Evolutionary conservation across 1,284 basidiomycete genomes (phyloP).

Genomic region (Ustilago crameri): DNA sequence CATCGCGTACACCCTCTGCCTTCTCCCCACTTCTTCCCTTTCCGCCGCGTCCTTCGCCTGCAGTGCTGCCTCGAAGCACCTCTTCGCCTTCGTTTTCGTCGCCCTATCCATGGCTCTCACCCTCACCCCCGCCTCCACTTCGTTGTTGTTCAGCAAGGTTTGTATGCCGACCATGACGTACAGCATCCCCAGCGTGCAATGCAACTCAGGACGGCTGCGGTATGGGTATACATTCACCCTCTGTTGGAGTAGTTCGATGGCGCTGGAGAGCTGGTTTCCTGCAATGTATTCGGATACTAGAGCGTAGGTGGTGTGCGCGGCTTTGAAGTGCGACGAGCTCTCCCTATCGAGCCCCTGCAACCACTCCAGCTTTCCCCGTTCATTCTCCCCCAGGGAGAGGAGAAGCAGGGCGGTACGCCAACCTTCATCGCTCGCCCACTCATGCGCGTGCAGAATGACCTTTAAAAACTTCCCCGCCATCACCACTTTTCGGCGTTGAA

Average conservation of each 20-base stretch:
- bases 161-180: constrained; percentile 29
- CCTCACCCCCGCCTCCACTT: neutral
- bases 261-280: constrained; percentile 10
- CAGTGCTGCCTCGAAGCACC: constrained; percentile 29
- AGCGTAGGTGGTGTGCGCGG: constrained; percentile 3
- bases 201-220: constrained; percentile 18
- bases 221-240: constrained; percentile 35
- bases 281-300: constrained; percentile 29
- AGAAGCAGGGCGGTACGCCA: constrained; percentile 13
- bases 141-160: constrained; percentile 3
- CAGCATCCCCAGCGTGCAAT: constrained; percentile 26
- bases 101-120: constrained; percentile 21
- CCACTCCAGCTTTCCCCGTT: constrained; percentile 7
- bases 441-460: constrained; percentile 27
- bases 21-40: constrained; percentile 6
- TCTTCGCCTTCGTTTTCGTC: constrained; percentile 13
- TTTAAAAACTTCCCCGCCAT: constrained; percentile 18
- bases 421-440: constrained; percentile 21
- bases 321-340: constrained; percentile 20
- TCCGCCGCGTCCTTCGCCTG: constrained; percentile 6
- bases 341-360: constrained; percentile 17
- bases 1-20: constrained; percentile 32
- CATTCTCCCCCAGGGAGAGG: neutral
- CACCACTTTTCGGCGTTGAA: constrained; percentile 11
- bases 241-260: constrained; percentile 33